Evolutionary conservation across 805 yeast species (phyloP).

Genomic region (Hemisphaericaspora nanyangensis): DNA sequence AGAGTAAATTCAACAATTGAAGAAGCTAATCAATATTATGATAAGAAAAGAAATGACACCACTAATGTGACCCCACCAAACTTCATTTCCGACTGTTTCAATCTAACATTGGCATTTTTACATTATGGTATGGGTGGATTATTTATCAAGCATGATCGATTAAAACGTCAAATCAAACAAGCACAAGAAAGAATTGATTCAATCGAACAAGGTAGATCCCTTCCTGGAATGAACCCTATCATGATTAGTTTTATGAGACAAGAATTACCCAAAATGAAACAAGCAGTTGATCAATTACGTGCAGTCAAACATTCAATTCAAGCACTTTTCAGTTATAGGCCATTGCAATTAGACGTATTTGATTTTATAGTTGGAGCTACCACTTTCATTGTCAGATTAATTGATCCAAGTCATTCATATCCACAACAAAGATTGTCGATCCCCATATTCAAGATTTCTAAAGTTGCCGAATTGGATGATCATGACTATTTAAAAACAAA

Average conservation of each 20-base stretch:
- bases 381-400: constrained; percentile 62
- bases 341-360: constrained; percentile 61
- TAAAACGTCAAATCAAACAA: constrained; percentile 47
- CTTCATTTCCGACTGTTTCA: constrained; percentile 91
- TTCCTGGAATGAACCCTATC: constrained; percentile 23
- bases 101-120: constrained; percentile 67
- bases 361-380: constrained; percentile 77
- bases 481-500: constrained; percentile 63
- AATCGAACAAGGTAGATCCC: constrained; percentile 32
- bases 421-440: constrained; percentile 51
- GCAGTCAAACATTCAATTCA: constrained; percentile 55
- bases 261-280: constrained; percentile 48
- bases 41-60: constrained; percentile 30
- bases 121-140: constrained; percentile 91
- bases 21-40: constrained; percentile 60
- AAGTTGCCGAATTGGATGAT: constrained; percentile 68
- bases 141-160: constrained; percentile 49
- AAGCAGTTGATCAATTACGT: constrained; percentile 31
- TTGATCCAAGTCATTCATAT: constrained; percentile 67
- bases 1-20: constrained; percentile 71
- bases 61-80: constrained; percentile 34
- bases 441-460: constrained; percentile 52
- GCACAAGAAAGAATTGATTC: constrained; percentile 46
- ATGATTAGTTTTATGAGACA: constrained; percentile 18
- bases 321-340: constrained; percentile 56